These are phyloP conservation scores for Carallia brachiata DNA, from an alignment of 345 rosid genomes.

Conservation along the genomic window DNA sequence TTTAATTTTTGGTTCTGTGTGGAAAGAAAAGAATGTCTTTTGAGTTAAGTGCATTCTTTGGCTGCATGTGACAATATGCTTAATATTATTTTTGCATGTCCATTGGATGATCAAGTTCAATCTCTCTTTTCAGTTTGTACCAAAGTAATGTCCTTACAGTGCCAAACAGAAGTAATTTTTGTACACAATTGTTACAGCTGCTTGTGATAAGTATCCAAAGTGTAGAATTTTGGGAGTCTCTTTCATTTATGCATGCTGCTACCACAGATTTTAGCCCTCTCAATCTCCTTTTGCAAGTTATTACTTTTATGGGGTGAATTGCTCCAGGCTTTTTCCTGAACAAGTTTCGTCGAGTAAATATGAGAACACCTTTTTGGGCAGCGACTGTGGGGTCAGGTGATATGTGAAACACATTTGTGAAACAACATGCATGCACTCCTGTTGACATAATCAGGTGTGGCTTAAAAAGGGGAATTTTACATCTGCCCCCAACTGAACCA, in stretches of 20 bases:
- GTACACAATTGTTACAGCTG: neutral
- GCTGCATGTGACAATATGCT: too few relatives aligned
- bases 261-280: neutral
- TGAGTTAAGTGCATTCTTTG: too few relatives aligned
- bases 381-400: too few relatives aligned
- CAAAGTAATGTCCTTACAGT: neutral
- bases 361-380: too few relatives aligned
- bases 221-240: neutral
- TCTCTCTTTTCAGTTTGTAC: neutral
- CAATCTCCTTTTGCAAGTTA: neutral
- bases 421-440: too few relatives aligned
- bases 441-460: too few relatives aligned
- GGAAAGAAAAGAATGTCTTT: neutral
- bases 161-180: neutral
- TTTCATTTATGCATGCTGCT: neutral
- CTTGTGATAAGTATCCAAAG: neutral
- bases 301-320: neutral
- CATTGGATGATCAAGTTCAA: neutral
- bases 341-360: too few relatives aligned
- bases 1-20: neutral
- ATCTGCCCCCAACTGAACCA: too few relatives aligned
- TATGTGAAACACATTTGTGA: too few relatives aligned
- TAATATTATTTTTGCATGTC: too few relatives aligned
- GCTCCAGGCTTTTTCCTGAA: too few relatives aligned
- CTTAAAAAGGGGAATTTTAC: too few relatives aligned